Conservation (phyloP, 169 alveolate species). For the Eimeria nieschulzi region DNA sequence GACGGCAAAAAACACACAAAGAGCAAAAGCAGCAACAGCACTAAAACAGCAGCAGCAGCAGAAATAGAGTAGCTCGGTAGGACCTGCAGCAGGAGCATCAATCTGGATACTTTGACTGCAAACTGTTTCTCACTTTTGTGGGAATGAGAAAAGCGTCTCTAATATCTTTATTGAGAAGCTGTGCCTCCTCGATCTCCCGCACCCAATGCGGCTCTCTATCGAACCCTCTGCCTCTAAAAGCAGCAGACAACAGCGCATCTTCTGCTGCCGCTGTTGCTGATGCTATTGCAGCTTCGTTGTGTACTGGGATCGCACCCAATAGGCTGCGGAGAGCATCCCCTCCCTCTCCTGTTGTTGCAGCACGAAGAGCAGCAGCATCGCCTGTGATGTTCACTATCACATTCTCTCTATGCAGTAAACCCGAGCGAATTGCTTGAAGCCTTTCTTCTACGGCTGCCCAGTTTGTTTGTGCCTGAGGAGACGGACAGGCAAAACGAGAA, state of each 20-base stretch:
- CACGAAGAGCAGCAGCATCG: conserved; percentile 10
- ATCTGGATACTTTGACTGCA: background rate
- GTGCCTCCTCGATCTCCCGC: background rate
- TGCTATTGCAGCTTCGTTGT: background rate
- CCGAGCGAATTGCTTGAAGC: background rate
- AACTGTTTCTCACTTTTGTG: background rate
- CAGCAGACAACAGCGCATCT: background rate
- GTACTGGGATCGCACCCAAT: background rate
- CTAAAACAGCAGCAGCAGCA: background rate
- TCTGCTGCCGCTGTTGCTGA: background rate
- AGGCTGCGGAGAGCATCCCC: background rate
- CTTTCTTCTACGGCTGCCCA: conserved; percentile 38
- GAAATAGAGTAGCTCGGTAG: background rate
- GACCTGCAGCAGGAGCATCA: background rate
- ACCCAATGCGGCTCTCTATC: conserved; percentile 1
- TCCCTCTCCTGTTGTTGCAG: background rate
- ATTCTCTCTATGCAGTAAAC: conserved; percentile 1
- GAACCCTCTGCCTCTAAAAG: background rate
- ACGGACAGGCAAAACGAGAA: background rate
- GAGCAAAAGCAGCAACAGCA: background rate
- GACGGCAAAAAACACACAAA: background rate
- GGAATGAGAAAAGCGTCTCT: background rate
- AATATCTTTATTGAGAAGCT: background rate
- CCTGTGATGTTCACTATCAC: conserved; percentile 51
- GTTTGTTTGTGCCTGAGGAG: conserved; percentile 46